A percentile compares a stretch with the other conserved stretches of the same genome.
phyloP scores from a whole-genome alignment of 139 green algal genomes.

The Volvox africanus region DNA sequence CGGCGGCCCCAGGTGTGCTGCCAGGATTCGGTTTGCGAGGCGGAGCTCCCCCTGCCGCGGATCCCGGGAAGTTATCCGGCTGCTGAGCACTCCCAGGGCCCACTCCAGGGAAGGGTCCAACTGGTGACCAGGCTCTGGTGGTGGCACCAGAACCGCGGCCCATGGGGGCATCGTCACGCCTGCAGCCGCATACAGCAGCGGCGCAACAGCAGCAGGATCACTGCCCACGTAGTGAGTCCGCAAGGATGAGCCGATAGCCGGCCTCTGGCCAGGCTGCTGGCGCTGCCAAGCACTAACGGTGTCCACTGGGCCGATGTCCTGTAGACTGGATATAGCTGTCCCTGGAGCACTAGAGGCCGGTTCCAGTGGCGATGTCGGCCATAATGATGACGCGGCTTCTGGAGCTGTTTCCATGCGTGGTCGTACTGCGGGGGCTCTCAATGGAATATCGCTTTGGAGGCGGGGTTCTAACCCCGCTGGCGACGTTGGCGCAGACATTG shows the following conservation, averaged over 20 bases:
- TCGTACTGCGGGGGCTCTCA: not conserved
- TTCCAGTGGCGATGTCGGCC: not conserved
- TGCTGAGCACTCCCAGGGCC: constrained; percentile 19
- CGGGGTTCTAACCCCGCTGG: not conserved
- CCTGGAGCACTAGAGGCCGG: not conserved
- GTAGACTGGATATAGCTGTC: not conserved
- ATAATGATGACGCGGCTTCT: not conserved
- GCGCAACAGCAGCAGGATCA: not conserved
- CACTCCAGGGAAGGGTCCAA: constrained; percentile 35
- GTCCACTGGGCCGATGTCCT: no score
- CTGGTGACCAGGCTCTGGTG: not conserved
- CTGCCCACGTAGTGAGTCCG: not conserved
- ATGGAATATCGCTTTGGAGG: no score
- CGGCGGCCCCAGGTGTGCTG: not conserved
- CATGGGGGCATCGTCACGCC: constrained; percentile 3
- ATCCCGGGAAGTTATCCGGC: not conserved
- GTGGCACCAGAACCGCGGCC: not conserved
- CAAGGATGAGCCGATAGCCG: not conserved
- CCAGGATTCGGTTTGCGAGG: constrained; percentile 22
- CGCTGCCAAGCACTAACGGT: no score
- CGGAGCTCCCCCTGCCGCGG: not conserved
- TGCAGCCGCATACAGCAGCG: constrained; percentile 2
- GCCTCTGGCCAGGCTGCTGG: not conserved
- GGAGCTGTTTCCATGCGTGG: not conserved
- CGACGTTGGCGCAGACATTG: not conserved